Evolutionary conservation across 352 stramenopile species (phyloP).

Genomic region (Phytophthora citricola): DNA sequence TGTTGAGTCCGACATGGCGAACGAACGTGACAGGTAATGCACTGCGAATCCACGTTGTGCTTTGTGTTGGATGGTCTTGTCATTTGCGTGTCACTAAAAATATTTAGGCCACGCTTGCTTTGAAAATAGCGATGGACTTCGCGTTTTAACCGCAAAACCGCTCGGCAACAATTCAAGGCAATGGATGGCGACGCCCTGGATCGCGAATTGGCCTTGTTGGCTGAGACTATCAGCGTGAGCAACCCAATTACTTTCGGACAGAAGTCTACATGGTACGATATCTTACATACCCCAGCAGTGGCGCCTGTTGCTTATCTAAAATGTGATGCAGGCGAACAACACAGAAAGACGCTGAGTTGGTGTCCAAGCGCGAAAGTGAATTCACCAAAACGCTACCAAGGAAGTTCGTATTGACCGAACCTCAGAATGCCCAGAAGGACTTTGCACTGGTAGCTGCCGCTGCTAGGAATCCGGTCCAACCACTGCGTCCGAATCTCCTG

Average conservation of each 20-base stretch:
- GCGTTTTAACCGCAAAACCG: neutral
- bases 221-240: slow-evolving; percentile 78
- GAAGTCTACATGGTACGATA: slow-evolving; percentile 68
- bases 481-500: slow-evolving; percentile 46
- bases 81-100: too few relatives aligned
- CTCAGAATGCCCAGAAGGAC: slow-evolving; percentile 41
- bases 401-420: slow-evolving; percentile 75
- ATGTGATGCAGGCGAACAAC: slow-evolving; percentile 56
- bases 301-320: slow-evolving; percentile 2
- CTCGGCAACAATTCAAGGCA: neutral
- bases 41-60: slow-evolving; percentile 37
- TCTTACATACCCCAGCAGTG: neutral
- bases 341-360: slow-evolving; percentile 41
- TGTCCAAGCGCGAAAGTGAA: slow-evolving; percentile 49
- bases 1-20: slow-evolving; percentile 7
- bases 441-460: slow-evolving; percentile 60
- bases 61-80: slow-evolving; percentile 19
- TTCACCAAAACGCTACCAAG: slow-evolving; percentile 61
- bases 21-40: slow-evolving; percentile 29
- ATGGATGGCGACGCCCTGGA: slow-evolving; percentile 65
- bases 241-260: slow-evolving; percentile 83
- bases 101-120: neutral
- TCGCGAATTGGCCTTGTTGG: slow-evolving; percentile 68
- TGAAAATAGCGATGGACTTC: slow-evolving; percentile 29
- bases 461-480: slow-evolving; percentile 60